Evolutionary conservation across 1,284 basidiomycete species (phyloP), one percentile per base, ranked within the genome.

Genomic region (Sanghuangporus weigelae): DNA sequence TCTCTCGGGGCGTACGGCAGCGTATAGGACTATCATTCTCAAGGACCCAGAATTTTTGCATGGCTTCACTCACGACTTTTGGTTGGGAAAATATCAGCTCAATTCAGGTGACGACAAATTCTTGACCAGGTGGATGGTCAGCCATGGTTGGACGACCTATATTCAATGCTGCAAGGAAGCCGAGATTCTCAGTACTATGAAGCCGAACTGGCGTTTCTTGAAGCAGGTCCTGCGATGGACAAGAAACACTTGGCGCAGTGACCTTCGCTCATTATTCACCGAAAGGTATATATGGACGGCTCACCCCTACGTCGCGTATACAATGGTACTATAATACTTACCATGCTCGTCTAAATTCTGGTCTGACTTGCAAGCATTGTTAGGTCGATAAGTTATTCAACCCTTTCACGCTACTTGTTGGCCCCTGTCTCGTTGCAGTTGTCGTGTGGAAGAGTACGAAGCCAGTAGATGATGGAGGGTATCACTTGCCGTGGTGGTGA

Each of bases 51-150:
- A 93, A 66, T 96, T 96, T 74, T 74, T 96, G 39, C 87, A 94
- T 71, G 92, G 92, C 35, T 96, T 96, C 77, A 96, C 93, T 8
- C 92, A 95, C 75, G 93, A 96, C 75, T 92, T 87, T 72, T 95
- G 93, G 93, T 76, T 95, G 56, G 92, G 87, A 65, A 95, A 93
- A 76, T 96, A 95, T 75, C 92, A 94, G 74, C 85, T 95, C 68
- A 95, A 95, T 76, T 93, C 91, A 3, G 92, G 92, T 39, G 93
- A 95, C 77, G 93, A 95, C 81, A 96, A 96, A 77, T 96, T 94
- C 77, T 79, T 96, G 72, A 96, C 94, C n/a, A 81, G 94, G 40
- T 96, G 94, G 94, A 94, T 95, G 91, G 93, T 96, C 66, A 89
- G 85, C 72, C 92, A 95, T 72, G 93, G 93, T 16, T 96, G 94